Base-by-base conservation (phyloP, 352 stramenopile species). In the Aphanomyces astaci region DNA sequence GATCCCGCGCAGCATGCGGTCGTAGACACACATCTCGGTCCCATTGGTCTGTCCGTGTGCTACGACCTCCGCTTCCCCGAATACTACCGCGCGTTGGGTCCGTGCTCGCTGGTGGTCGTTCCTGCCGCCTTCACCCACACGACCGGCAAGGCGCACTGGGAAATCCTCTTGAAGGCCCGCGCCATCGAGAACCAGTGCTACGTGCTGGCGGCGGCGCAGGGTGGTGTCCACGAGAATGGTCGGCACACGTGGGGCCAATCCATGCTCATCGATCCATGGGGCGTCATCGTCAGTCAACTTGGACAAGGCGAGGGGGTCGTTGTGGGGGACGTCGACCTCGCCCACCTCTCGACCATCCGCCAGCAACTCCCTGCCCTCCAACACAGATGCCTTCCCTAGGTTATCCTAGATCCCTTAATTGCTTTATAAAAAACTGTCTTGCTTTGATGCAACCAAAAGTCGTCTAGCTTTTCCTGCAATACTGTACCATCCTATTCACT, bases 31-130 rank as follows among this genome's bases (percentile, higher is more conserved):
- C 84, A 84, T 13, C 71, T 90, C 36, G 87, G 88, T 39, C 79
- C 53, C 27, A 55, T 96, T 10, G 89, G 87, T 31, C 43, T 96
- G 4, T 78, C 84, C 2, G 93, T 78, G 27, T 96, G 89, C 72
- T 96, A 96, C 66, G 89, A 96, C 72, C 62, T 96, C 45, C 78
- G 89, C 63, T 96, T 96, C 76, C 86, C 86, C 22, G 82, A 94
- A 77, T 75, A 92, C 63, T 95, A 91, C 72, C 56, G 56, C 15
- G 56, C 56, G 63, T 74, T 13, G 63, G 76, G 31, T 63, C 95
- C n/a, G 73, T 33, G 25, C 46, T 83, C 10, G 62, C 73, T 96
- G 46, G 54, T 96, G 9, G 74, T 95, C 54, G 76, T 89, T 13
- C 89, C 89, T 13, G 82, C 74, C 17, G 89, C 89, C 13, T 96